A percentile compares a stretch with the other conserved stretches of the same genome.
These are phyloP conservation scores for Crithidia mellificae DNA, from an alignment of 208 protist genomes.

Conservation along the genomic window DNA sequence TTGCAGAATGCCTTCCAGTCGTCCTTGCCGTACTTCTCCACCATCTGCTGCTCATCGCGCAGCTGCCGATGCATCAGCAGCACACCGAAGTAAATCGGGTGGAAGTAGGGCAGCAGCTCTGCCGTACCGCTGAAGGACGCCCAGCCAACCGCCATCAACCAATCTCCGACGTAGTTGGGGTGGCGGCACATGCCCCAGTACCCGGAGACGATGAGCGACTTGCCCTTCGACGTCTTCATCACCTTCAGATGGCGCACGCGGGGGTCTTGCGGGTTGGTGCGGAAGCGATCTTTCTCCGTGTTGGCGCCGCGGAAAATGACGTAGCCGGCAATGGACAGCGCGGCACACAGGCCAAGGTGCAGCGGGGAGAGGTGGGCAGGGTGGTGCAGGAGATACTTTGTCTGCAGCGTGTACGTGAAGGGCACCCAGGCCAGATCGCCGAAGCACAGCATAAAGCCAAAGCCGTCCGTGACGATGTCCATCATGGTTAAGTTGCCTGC, in stretches of 20 bases:
- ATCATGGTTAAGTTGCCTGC: slow-evolving; percentile 94
- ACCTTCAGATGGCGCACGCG: slow-evolving; percentile 67
- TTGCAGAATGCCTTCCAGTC: slow-evolving; percentile 92
- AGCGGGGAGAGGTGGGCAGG: slow-evolving; percentile 41
- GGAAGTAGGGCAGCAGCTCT: slow-evolving; percentile 91
- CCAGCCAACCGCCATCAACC: slow-evolving; percentile 83
- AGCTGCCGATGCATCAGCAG: slow-evolving; percentile 93
- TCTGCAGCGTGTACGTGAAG: slow-evolving; percentile 95
- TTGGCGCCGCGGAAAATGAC: slow-evolving; percentile 86
- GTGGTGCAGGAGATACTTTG: slow-evolving; percentile 88
- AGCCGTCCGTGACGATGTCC: slow-evolving; percentile 96
- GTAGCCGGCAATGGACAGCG: slow-evolving; percentile 66
- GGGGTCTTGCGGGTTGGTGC: slow-evolving; percentile 68
- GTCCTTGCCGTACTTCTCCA: slow-evolving; percentile 89
- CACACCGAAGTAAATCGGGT: slow-evolving; percentile 92
- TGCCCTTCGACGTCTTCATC: slow-evolving; percentile 81
- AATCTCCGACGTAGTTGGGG: slow-evolving; percentile 97
- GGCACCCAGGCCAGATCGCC: slow-evolving; percentile 95
- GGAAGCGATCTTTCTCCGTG: slow-evolving; percentile 86
- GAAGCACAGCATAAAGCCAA: slow-evolving; percentile 97
- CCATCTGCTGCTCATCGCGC: slow-evolving; percentile 93
- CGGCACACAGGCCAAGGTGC: slow-evolving; percentile 45
- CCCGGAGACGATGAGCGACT: slow-evolving; percentile 92
- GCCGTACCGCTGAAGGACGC: slow-evolving; percentile 60
- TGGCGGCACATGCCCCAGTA: slow-evolving; percentile 97